Percentiles rank a stretch among this genome's conserved stretches.
phyloP scores from a whole-genome alignment of 1,284 basidiomycete genomes.

The Cutaneotrichosporon daszewskae region DNA sequence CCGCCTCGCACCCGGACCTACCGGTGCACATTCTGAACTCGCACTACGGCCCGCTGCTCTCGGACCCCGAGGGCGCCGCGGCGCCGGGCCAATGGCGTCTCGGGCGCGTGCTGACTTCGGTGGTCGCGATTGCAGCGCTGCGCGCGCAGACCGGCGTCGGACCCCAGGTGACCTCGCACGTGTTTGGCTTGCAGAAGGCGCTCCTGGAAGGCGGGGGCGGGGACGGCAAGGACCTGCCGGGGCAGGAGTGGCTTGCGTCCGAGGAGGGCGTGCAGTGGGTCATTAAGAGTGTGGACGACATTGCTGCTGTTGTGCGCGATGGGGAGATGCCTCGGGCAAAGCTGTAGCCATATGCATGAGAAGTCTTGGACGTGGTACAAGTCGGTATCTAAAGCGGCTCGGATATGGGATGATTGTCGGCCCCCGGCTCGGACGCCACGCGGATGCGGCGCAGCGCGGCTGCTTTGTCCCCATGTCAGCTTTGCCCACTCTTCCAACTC shows the following conservation, averaged over 20 bases:
- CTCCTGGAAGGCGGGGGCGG: slow-evolving; percentile 63
- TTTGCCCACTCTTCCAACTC: not conserved
- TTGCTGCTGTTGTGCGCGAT: slow-evolving; percentile 43
- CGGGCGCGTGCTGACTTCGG: slow-evolving; percentile 76
- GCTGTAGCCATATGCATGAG: no score
- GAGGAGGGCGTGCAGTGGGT: slow-evolving; percentile 93
- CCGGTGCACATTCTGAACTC: slow-evolving; percentile 83
- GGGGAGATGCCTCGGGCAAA: no score
- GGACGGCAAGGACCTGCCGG: slow-evolving; percentile 49
- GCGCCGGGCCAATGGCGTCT: slow-evolving; percentile 46
- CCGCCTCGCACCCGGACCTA: slow-evolving; percentile 61
- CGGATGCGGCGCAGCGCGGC: no score
- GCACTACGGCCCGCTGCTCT: slow-evolving; percentile 77
- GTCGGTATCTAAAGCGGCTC: no score
- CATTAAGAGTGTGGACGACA: slow-evolving; percentile 71
- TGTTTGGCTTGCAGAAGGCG: slow-evolving; percentile 69
- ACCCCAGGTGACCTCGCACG: slow-evolving; percentile 87
- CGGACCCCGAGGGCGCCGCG: slow-evolving; percentile 56
- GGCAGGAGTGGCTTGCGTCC: slow-evolving; percentile 77
- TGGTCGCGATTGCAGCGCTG: slow-evolving; percentile 85
- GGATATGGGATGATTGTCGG: no score
- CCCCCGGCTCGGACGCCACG: no score
- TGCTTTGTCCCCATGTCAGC: no score
- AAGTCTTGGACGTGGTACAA: no score
- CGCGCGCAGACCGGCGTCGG: slow-evolving; percentile 83